These are phyloP conservation scores for Lycium barbarum DNA, from an alignment of 257 asterid species.

Conservation along the genomic window DNA sequence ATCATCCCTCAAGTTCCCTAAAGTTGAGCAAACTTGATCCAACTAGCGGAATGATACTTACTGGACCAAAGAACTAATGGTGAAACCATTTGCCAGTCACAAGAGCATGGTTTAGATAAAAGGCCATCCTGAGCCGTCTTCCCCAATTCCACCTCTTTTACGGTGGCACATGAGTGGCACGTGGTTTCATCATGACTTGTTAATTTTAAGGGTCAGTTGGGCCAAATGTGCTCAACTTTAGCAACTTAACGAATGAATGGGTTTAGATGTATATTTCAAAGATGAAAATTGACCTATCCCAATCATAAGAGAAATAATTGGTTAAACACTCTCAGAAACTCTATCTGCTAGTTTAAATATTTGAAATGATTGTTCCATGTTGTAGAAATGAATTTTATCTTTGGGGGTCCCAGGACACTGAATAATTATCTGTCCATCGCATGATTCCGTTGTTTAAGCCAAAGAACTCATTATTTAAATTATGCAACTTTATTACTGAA, in stretches of 20 bases:
- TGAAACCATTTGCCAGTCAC: constrained; percentile 4
- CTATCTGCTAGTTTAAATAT: not conserved
- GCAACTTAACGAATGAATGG: not conserved
- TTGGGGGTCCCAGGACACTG: not conserved
- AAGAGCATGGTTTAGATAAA: not conserved
- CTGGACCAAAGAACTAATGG: not conserved
- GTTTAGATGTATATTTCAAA: constrained; percentile 10
- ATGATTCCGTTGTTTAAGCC: not conserved
- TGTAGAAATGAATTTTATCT: not conserved
- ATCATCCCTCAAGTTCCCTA: not conserved
- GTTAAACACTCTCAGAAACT: constrained; percentile 16
- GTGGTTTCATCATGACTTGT: not conserved
- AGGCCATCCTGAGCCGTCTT: constrained; percentile 12
- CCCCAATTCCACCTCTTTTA: not conserved
- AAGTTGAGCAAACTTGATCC: not conserved
- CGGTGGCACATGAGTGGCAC: not conserved
- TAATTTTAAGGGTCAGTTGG: constrained; percentile 10
- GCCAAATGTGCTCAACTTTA: not conserved
- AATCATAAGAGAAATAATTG: not conserved
- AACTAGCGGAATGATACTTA: not conserved
- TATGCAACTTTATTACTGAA: not conserved
- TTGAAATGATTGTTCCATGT: not conserved
- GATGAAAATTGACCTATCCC: not conserved
- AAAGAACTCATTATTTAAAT: not conserved
- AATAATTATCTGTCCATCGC: not conserved